phyloP scores from a whole-genome alignment of 75 land plant genomes.

The Larix kaempferi region DNA sequence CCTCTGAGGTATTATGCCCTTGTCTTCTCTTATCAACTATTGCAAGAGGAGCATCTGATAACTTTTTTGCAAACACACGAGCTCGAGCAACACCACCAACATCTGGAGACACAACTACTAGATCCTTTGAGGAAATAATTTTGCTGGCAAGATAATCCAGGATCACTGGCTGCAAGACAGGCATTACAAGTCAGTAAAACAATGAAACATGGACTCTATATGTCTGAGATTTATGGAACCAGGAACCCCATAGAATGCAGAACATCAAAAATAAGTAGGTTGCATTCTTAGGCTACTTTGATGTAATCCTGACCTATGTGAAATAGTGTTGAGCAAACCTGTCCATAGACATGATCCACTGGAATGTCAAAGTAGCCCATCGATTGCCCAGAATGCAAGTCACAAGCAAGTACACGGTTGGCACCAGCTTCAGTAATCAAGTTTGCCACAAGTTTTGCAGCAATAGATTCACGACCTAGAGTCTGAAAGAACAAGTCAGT shows the following conservation, averaged over 20 bases:
- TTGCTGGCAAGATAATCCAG: conserved; percentile 92
- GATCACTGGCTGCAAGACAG: conserved; percentile 62
- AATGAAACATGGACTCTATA: not conserved
- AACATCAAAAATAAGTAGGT: conserved; percentile 4
- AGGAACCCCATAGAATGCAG: not conserved
- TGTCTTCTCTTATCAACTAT: conserved; percentile 95
- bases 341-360: conserved; percentile 86
- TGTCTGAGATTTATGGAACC: not conserved
- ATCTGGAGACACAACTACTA: conserved; percentile 94
- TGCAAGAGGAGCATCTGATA: conserved; percentile 92
- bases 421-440: conserved; percentile 87
- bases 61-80: conserved; percentile 85
- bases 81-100: conserved; percentile 95
- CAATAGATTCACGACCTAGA: conserved; percentile 90
- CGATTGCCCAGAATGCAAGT: conserved; percentile 93
- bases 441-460: conserved; percentile 85
- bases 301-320: not conserved
- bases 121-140: conserved; percentile 67
- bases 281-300: not conserved
- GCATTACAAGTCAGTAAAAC: conserved; percentile 1
- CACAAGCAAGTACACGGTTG: conserved; percentile 84
- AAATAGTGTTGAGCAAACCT: conserved; percentile 31
- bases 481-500: conserved; percentile 38
- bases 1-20: conserved; percentile 89
- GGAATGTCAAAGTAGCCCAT: conserved; percentile 96